phyloP scores from a whole-genome alignment of 257 asterid species.

The Solanum lignicaule region DNA sequence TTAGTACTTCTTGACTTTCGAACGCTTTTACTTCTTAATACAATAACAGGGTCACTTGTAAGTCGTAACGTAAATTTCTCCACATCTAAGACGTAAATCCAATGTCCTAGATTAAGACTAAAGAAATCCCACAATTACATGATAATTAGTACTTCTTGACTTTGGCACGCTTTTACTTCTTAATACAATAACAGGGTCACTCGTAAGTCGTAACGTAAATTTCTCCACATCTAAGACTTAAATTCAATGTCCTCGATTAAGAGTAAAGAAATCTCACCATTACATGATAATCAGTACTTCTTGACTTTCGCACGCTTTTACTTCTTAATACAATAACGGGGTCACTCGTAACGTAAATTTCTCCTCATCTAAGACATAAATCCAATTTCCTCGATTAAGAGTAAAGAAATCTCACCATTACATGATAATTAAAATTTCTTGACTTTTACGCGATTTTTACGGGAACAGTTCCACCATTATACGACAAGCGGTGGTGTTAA shows the following conservation, averaged over 20 bases:
- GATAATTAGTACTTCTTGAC: background rate
- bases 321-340: too few relatives aligned
- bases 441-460: too few relatives aligned
- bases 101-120: background rate
- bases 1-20: too few relatives aligned
- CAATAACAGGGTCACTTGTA: background rate
- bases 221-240: background rate
- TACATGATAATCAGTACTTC: background rate
- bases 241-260: too few relatives aligned
- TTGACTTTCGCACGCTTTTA: background rate
- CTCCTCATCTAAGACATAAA: too few relatives aligned
- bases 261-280: background rate
- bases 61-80: background rate
- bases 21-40: too few relatives aligned
- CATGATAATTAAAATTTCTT: background rate
- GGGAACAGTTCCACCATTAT: background rate
- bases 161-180: background rate
- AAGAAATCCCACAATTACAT: background rate
- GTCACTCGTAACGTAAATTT: too few relatives aligned
- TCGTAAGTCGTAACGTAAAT: background rate
- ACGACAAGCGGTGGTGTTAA: background rate
- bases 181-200: background rate
- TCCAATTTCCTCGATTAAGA: too few relatives aligned
- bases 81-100: background rate
- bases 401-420: background rate